phyloP scores from a whole-genome alignment of 192 early-diverging fungal genomes.

The Backusella australiensis region DNA sequence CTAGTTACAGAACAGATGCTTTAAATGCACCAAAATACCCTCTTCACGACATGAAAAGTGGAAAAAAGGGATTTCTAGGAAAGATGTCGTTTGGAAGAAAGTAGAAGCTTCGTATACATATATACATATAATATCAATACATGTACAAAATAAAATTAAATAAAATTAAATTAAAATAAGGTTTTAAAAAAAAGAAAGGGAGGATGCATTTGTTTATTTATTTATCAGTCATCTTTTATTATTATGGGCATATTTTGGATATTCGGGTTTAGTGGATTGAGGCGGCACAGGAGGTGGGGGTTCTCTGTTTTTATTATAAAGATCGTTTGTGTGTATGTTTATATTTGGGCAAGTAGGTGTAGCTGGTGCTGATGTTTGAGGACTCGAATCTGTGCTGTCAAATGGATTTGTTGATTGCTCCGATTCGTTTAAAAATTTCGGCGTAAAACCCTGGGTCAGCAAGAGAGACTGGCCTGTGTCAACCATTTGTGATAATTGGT shows the following conservation, averaged over 20 bases:
- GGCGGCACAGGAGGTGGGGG: neutral
- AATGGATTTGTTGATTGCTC: neutral
- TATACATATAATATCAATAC: neutral
- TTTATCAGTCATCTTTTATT: neutral
- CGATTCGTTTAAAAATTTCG: neutral
- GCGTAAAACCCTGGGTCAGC: neutral
- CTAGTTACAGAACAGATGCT: conserved; percentile 23
- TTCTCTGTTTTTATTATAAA: neutral
- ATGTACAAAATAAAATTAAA: neutral
- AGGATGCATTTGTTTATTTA: neutral
- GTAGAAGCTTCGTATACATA: neutral
- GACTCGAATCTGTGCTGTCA: neutral
- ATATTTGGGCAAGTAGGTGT: neutral
- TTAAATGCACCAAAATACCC: conserved; percentile 30
- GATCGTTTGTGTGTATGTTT: neutral
- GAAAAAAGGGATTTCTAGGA: conserved; percentile 4
- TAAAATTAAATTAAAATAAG: neutral
- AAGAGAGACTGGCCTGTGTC: neutral
- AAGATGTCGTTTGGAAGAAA: conserved; percentile 12
- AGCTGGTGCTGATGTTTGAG: neutral
- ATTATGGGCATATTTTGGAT: conserved; percentile 2
- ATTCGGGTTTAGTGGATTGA: neutral
- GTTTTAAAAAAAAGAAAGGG: neutral
- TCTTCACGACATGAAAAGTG: conserved; percentile 9
- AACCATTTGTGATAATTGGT: neutral